phyloP scores from a whole-genome alignment of 176 grass and related monocot genomes.

The Phoenix roebelenii region DNA sequence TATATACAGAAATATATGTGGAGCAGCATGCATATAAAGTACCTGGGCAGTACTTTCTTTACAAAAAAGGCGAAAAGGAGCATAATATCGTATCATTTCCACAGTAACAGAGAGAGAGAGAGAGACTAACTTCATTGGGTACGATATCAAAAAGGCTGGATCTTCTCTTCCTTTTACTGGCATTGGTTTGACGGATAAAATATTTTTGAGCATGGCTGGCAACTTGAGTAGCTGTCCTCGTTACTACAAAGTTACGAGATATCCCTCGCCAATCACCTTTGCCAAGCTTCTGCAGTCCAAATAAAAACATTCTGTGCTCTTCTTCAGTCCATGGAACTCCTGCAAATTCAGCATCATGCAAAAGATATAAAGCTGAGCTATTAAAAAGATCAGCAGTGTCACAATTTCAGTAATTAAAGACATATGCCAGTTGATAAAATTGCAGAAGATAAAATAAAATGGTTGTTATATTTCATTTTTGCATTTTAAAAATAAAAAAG shows the following conservation, averaged over 20 bases:
- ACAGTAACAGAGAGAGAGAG: constrained; percentile 3
- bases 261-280: constrained; percentile 72
- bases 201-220: constrained; percentile 71
- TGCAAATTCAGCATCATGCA: not conserved
- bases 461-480: too few relatives aligned
- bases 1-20: not conserved
- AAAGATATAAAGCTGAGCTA: too few relatives aligned
- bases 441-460: too few relatives aligned
- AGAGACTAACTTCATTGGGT: constrained; percentile 33
- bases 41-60: not conserved
- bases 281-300: constrained; percentile 49
- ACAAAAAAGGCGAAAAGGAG: not conserved
- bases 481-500: too few relatives aligned
- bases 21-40: not conserved
- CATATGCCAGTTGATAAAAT: too few relatives aligned
- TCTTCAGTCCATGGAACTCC: constrained; percentile 67
- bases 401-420: too few relatives aligned
- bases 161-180: constrained; percentile 48
- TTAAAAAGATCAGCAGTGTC: too few relatives aligned
- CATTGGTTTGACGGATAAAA: constrained; percentile 54
- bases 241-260: constrained; percentile 41
- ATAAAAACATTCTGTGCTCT: constrained; percentile 55
- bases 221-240: constrained; percentile 66
- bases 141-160: constrained; percentile 63
- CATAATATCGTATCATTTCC: not conserved